Conservation (phyloP, 2,329 filamentous ascomycete species). For the Fusarium tricinctum region DNA sequence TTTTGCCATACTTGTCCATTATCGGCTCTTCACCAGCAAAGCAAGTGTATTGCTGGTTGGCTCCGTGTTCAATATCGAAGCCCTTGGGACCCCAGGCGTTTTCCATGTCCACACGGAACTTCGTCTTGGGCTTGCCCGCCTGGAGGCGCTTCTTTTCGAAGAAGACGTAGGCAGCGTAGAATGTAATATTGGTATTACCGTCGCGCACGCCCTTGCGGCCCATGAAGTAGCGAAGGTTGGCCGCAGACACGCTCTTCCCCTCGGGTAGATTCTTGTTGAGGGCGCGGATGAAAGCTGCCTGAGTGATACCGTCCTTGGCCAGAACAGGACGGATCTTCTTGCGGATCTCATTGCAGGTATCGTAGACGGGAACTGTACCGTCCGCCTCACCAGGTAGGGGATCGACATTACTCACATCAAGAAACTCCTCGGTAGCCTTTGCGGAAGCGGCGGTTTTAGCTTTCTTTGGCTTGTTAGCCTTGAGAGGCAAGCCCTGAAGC, state of each 20-base stretch:
- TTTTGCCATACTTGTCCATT: constrained; percentile 44
- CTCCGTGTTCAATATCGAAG: constrained; percentile 43
- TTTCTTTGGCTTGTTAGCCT: constrained; percentile 53
- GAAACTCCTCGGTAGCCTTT: constrained; percentile 42
- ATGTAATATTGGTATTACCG: constrained; percentile 64
- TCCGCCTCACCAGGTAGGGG: constrained; percentile 62
- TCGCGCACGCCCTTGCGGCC: constrained; percentile 61
- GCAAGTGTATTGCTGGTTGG: constrained; percentile 22
- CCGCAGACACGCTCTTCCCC: constrained; percentile 57
- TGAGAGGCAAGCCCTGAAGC: constrained; percentile 60
- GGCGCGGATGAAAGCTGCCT: constrained; percentile 65
- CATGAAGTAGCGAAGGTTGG: constrained; percentile 65
- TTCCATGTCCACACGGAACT: constrained; percentile 68
- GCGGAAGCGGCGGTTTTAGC: constrained; percentile 45
- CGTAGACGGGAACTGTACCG: constrained; percentile 63
- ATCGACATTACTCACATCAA: constrained; percentile 59
- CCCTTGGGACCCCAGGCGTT: constrained; percentile 47
- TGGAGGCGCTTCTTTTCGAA: constrained; percentile 71
- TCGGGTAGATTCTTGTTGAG: constrained; percentile 59
- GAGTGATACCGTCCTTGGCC: constrained; percentile 59
- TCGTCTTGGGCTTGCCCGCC: constrained; percentile 65
- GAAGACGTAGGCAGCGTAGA: constrained; percentile 69
- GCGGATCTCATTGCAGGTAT: constrained; percentile 70
- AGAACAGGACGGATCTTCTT: constrained; percentile 68
- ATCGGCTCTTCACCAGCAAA: constrained; percentile 17